A percentile compares a stretch with the other conserved stretches of the same genome.
Evolutionary conservation across 768 basidiomycete genomes (phyloP).

Genomic region (Termitomyces sp.): DNA sequence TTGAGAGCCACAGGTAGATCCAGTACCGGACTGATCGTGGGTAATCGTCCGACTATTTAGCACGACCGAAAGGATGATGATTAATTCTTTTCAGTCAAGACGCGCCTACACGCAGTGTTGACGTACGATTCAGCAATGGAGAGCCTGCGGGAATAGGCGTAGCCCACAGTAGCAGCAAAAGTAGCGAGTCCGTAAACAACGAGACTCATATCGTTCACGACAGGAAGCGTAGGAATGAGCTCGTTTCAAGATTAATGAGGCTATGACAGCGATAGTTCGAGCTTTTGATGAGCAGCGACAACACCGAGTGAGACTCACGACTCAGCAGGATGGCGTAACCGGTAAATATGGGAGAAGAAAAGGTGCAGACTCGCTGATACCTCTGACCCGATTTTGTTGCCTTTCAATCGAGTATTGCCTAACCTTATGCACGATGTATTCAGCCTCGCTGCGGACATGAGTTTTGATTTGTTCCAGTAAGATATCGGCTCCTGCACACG

Average conservation of each 20-base stretch:
- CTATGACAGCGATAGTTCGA: neutral
- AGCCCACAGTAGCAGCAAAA: constrained; percentile 55
- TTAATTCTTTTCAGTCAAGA: neutral
- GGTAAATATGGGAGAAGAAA: neutral
- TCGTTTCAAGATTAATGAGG: neutral
- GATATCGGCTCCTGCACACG: constrained; percentile 4
- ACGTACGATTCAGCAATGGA: constrained; percentile 24
- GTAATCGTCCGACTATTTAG: constrained; percentile 7
- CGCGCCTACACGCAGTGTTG: constrained; percentile 6
- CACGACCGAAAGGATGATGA: constrained; percentile 3
- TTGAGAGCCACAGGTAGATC: neutral
- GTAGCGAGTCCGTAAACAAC: constrained; percentile 55
- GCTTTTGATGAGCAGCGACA: neutral
- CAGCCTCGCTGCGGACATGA: constrained; percentile 22
- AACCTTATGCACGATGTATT: constrained; percentile 15
- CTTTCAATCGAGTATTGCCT: constrained; percentile 6
- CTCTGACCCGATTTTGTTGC: neutral
- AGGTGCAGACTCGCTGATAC: neutral
- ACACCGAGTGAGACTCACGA: neutral
- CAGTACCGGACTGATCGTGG: constrained; percentile 3
- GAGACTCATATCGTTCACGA: constrained; percentile 44
- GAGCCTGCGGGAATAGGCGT: constrained; percentile 45
- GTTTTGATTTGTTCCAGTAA: constrained; percentile 5
- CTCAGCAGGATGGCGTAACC: neutral
- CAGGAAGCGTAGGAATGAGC: constrained; percentile 36